Evolutionary conservation across 179 eudicot genomes (phyloP).

Genomic region (Spinacia oleracea): DNA sequence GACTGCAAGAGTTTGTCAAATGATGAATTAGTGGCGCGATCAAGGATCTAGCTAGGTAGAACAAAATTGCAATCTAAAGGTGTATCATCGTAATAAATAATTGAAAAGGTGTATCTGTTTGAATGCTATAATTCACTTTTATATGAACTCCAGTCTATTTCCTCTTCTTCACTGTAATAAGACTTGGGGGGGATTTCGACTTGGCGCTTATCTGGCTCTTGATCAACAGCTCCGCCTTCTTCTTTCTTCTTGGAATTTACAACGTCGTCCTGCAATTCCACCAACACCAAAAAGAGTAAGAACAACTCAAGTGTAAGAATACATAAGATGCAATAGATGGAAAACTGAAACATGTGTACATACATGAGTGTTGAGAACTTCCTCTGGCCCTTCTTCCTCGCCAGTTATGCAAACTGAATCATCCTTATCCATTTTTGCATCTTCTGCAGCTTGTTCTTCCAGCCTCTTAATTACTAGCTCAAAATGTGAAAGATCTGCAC

Average conservation of each 20-base stretch:
- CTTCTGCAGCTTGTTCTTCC: slow-evolving; percentile 29
- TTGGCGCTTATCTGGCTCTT: slow-evolving; percentile 15
- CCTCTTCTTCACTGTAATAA: slow-evolving; percentile 24
- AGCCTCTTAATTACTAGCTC: slow-evolving; percentile 53
- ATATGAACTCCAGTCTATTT: slow-evolving; percentile 6
- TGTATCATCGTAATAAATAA: neutral
- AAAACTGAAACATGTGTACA: neutral
- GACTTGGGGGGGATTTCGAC: slow-evolving; percentile 29
- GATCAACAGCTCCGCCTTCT: slow-evolving; percentile 15
- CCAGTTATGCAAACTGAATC: slow-evolving; percentile 15
- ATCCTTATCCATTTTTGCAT: slow-evolving; percentile 18
- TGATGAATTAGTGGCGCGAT: neutral
- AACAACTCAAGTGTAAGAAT: neutral
- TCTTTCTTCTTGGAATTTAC: slow-evolving; percentile 28
- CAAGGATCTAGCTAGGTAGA: neutral
- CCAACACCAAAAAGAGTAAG: neutral
- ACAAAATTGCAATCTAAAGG: neutral
- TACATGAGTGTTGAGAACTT: slow-evolving; percentile 24
- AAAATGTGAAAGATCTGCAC: slow-evolving; percentile 63
- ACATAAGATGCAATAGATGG: neutral
- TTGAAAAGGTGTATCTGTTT: neutral
- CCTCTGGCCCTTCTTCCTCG: slow-evolving; percentile 23
- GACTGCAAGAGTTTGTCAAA: neutral
- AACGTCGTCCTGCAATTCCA: slow-evolving; percentile 15
- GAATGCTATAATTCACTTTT: slow-evolving; percentile 9